A percentile compares a stretch with the other conserved stretches of the same genome.
Conservation (phyloP, 345 rosid genomes). For the Geranium rotundifolium region DNA sequence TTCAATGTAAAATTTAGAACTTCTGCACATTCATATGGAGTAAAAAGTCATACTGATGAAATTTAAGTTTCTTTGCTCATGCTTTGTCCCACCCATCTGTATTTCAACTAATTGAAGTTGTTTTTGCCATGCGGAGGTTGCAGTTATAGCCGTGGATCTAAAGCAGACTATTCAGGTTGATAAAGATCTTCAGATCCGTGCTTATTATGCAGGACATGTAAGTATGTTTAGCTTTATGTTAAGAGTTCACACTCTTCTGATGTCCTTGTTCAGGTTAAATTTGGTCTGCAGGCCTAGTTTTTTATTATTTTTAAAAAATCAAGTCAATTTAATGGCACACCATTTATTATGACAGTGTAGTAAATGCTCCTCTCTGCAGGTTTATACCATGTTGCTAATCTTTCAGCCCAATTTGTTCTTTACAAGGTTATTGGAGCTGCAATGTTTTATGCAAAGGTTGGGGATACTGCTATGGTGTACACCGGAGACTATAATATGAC, state of each 20-base stretch:
- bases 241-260: neutral
- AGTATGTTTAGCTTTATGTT: slow-evolving; percentile 17
- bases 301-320: too few relatives aligned
- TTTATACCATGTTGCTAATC: neutral
- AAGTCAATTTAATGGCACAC: neutral
- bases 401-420: neutral
- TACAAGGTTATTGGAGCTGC: slow-evolving; percentile 94
- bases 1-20: too few relatives aligned
- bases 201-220: slow-evolving; percentile 97
- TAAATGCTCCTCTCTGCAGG: neutral
- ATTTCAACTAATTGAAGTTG: neutral
- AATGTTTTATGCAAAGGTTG: slow-evolving; percentile 92
- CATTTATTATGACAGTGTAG: neutral
- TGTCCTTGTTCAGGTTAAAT: neutral
- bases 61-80: neutral
- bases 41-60: neutral
- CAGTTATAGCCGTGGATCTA: slow-evolving; percentile 80
- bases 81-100: neutral
- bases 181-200: slow-evolving; percentile 79
- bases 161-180: slow-evolving; percentile 91
- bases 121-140: slow-evolving; percentile 9
- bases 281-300: neutral
- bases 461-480: slow-evolving; percentile 76
- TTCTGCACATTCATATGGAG: neutral
- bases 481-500: slow-evolving; percentile 99